Conservation (phyloP, 805 yeast species). For the Myxozyma udenii region DNA sequence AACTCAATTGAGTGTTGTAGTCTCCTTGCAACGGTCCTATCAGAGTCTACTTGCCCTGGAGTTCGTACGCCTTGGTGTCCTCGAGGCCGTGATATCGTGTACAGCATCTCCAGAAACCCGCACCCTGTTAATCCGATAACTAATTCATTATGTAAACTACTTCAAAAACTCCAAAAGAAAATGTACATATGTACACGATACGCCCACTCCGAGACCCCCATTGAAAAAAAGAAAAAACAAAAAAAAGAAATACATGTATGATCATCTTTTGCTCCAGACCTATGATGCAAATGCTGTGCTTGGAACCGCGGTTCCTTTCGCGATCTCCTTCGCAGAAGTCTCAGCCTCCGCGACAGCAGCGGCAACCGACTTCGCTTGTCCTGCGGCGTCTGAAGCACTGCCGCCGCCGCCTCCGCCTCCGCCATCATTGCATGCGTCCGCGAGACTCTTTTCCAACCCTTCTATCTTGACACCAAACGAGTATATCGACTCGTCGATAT, state of each 20-base stretch:
- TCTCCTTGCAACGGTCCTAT: too few species aligned
- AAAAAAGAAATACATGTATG: not conserved
- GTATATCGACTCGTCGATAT: conserved; percentile 60
- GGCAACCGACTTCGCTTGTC: not conserved
- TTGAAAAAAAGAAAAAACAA: not conserved
- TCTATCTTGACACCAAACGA: conserved; percentile 44
- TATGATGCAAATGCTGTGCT: not conserved
- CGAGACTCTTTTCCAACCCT: conserved; percentile 36
- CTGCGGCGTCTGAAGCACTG: not conserved
- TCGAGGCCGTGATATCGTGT: too few species aligned
- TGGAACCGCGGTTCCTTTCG: not conserved
- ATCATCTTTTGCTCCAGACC: not conserved
- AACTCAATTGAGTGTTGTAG: too few species aligned
- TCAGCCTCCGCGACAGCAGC: not conserved
- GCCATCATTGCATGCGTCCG: not conserved
- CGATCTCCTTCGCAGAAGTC: not conserved
- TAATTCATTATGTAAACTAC: not conserved
- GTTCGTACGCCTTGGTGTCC: too few species aligned
- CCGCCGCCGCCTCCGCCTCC: not conserved
- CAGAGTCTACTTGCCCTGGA: too few species aligned
- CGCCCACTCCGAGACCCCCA: not conserved
- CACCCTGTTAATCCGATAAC: too few species aligned
- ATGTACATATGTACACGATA: too few species aligned
- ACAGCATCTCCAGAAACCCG: too few species aligned
- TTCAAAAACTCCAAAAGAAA: not conserved